Conservation (phyloP, 108 stramenopile species). For the Skeletonema grethae region DNA sequence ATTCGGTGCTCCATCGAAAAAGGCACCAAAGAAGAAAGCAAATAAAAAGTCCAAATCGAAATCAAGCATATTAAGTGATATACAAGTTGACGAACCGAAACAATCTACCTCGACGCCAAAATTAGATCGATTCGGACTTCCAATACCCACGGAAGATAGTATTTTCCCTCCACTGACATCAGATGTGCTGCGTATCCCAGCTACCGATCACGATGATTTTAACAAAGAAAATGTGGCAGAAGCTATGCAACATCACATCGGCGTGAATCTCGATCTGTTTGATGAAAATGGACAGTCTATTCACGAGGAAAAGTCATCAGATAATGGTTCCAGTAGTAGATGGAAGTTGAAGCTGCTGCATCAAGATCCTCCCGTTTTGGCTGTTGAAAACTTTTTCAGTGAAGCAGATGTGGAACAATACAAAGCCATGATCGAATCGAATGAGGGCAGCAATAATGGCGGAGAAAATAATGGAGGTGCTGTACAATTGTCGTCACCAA, state of each 20-base stretch:
- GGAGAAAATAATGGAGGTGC: conserved; percentile 1
- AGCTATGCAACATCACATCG: conserved; percentile 51
- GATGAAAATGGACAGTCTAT: conserved; percentile 56
- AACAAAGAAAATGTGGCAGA: conserved; percentile 44
- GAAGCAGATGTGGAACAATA: conserved; percentile 58
- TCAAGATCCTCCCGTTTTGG: conserved; percentile 69
- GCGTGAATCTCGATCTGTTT: conserved; percentile 55
- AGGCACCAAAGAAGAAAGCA: conserved; percentile 1
- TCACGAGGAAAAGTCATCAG: conserved; percentile 19
- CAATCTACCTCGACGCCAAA: conserved; percentile 21
- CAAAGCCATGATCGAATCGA: conserved; percentile 17
- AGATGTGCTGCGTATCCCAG: conserved; percentile 46
- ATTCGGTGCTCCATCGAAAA: not conserved
- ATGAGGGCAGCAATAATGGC: conserved; percentile 12
- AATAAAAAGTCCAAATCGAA: conserved; percentile 6
- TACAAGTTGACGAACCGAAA: not conserved
- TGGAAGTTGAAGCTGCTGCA: conserved; percentile 67
- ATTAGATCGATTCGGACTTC: conserved; percentile 83
- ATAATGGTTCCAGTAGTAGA: conserved; percentile 18
- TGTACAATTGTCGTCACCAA: conserved; percentile 59
- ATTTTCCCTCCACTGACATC: conserved; percentile 73
- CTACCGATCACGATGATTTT: conserved; percentile 22
- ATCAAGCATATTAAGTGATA: not conserved
- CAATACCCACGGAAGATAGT: conserved; percentile 68
- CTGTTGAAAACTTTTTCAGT: conserved; percentile 76